Evolutionary conservation across 495 filamentous ascomycete species (phyloP).

Genomic region (Aspergillus taichungensis): DNA sequence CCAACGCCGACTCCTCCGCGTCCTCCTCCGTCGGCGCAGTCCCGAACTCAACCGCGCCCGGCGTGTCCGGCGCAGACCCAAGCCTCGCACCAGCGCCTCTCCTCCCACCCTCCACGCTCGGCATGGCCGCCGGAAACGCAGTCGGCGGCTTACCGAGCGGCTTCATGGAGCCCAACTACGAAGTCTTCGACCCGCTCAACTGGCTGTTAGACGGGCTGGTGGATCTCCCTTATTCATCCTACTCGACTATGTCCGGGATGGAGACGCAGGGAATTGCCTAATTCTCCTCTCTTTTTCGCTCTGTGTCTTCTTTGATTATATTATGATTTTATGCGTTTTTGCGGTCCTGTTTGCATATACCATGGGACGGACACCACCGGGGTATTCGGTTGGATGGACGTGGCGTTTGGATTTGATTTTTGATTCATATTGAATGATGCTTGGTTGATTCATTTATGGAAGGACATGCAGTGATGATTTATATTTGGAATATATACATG

Average conservation of each 20-base stretch:
- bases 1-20: constrained; percentile 61
- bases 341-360: no score
- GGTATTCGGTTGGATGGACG: no score
- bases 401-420: no score
- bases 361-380: no score
- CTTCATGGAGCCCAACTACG: constrained; percentile 60
- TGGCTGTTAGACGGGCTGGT: constrained; percentile 84
- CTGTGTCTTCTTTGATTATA: not conserved
- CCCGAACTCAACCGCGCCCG: constrained; percentile 28
- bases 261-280: constrained; percentile 32
- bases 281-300: no score
- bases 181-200: constrained; percentile 81
- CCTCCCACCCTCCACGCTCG: constrained; percentile 26
- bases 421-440: no score
- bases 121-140: constrained; percentile 22
- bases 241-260: constrained; percentile 32
- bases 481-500: no score
- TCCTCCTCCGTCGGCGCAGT: constrained; percentile 43
- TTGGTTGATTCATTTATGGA: no score
- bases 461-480: no score
- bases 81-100: constrained; percentile 40
- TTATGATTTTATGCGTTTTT: not conserved
- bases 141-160: constrained; percentile 40
- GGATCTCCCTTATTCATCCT: constrained; percentile 61
- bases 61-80: constrained; percentile 30